A percentile compares a stretch with the other conserved stretches of the same genome.
These are phyloP conservation scores for Penicillium sp. DNA, from an alignment of 2,329 filamentous ascomycete genomes.

Conservation along the genomic window DNA sequence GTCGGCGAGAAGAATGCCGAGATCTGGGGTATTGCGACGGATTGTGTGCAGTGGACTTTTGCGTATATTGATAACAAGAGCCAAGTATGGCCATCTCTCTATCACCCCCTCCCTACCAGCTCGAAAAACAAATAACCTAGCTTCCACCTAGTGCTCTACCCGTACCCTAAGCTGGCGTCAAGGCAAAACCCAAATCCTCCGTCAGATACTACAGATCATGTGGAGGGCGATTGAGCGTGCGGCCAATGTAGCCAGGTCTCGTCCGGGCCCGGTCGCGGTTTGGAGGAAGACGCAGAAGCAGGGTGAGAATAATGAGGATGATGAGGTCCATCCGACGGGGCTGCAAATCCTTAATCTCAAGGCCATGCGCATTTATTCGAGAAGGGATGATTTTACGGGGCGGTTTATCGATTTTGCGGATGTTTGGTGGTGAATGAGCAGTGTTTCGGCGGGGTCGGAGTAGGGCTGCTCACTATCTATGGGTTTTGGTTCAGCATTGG, in stretches of 20 bases:
- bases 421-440: neutral
- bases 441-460: neutral
- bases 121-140: neutral
- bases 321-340: neutral
- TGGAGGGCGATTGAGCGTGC: neutral
- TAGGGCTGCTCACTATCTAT: too few species aligned
- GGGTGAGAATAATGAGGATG: neutral
- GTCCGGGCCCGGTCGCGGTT: neutral
- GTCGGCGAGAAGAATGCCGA: neutral
- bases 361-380: neutral
- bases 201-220: neutral
- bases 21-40: conserved; percentile 8
- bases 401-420: neutral
- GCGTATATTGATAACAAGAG: conserved; percentile 2
- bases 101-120: neutral
- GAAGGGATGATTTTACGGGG: neutral
- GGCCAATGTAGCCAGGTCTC: neutral
- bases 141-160: neutral
- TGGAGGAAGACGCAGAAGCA: neutral
- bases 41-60: neutral
- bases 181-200: neutral
- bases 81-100: neutral
- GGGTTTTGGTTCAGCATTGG: too few species aligned
- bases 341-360: neutral
- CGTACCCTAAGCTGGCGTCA: neutral